These are phyloP conservation scores for Pseudonitzschia delicatissima DNA, from an alignment of 108 stramenopile genomes.

Conservation along the genomic window DNA sequence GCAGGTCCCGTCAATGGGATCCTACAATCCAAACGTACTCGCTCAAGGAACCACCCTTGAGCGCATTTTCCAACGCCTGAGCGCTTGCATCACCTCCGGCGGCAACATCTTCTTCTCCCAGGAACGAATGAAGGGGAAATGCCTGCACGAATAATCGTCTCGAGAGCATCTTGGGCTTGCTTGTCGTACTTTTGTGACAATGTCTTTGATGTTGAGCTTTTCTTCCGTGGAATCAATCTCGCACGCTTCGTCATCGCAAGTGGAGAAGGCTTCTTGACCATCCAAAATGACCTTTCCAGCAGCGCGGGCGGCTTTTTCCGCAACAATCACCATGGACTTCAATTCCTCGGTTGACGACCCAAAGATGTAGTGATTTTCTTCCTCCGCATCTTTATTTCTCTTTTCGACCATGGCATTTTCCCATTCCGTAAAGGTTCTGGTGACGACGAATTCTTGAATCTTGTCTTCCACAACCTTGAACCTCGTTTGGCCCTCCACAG, in stretches of 20 bases:
- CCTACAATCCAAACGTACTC: slow-evolving; percentile 32
- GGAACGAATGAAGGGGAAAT: slow-evolving; percentile 68
- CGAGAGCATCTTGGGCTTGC: slow-evolving; percentile 27
- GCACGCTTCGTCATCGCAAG: neutral
- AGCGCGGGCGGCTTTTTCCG: neutral
- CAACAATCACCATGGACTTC: neutral
- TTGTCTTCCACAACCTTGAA: slow-evolving; percentile 37
- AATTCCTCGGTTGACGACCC: neutral
- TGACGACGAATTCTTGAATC: slow-evolving; percentile 58
- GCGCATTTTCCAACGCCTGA: slow-evolving; percentile 47
- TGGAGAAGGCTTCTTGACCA: too few species aligned
- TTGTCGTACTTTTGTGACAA: neutral
- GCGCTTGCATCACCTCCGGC: slow-evolving; percentile 69
- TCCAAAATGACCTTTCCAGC: too few species aligned
- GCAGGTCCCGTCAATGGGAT: slow-evolving; percentile 53
- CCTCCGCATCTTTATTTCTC: neutral
- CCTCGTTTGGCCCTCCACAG: slow-evolving; percentile 64
- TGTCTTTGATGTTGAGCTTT: too few species aligned
- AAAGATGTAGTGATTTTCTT: neutral
- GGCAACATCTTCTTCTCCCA: slow-evolving; percentile 88
- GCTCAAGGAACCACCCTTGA: too few species aligned
- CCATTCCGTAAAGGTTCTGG: slow-evolving; percentile 59
- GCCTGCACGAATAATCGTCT: slow-evolving; percentile 38
- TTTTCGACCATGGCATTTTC: slow-evolving; percentile 28
- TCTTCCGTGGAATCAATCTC: neutral